phyloP scores from a whole-genome alignment of 225 moss, liverwort and hornwort species.

The Bryum argenteum region DNA sequence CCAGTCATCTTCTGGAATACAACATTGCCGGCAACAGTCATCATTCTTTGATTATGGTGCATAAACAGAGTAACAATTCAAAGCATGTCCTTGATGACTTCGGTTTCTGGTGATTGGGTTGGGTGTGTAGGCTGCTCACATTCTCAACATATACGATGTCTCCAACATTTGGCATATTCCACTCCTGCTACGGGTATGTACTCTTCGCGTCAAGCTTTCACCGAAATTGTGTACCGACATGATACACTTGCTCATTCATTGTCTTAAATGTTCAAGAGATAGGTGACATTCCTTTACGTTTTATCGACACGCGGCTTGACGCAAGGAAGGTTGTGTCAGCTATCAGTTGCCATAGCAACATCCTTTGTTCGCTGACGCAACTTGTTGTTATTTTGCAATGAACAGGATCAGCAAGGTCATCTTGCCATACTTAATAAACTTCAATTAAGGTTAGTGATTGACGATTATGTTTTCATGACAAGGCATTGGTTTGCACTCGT shows the following conservation, averaged over 20 bases:
- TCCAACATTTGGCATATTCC: constrained; percentile 93
- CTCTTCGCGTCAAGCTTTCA: constrained; percentile 3
- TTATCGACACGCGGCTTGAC: not conserved
- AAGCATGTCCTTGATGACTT: not conserved
- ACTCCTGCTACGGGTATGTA: constrained; percentile 64
- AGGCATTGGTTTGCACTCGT: not conserved
- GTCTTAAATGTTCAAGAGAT: not conserved
- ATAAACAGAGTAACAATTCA: not conserved
- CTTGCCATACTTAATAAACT: constrained; percentile 41
- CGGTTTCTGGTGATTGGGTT: constrained; percentile 5
- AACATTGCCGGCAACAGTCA: not conserved
- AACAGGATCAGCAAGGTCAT: constrained; percentile 53
- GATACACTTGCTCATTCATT: not conserved
- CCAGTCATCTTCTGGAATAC: not conserved
- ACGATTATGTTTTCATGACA: constrained; percentile 4
- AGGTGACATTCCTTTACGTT: not conserved
- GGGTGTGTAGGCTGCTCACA: constrained; percentile 60
- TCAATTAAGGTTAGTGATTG: constrained; percentile 38
- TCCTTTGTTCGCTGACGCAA: constrained; percentile 1
- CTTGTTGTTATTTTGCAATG: not conserved
- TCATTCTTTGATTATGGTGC: not conserved
- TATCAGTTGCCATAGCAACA: not conserved
- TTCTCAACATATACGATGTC: constrained; percentile 74
- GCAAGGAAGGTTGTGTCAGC: not conserved
- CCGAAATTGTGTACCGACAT: not conserved